Conservation (phyloP, 192 early-diverging fungal species). For the Jimgerdemannia flammicorona region DNA sequence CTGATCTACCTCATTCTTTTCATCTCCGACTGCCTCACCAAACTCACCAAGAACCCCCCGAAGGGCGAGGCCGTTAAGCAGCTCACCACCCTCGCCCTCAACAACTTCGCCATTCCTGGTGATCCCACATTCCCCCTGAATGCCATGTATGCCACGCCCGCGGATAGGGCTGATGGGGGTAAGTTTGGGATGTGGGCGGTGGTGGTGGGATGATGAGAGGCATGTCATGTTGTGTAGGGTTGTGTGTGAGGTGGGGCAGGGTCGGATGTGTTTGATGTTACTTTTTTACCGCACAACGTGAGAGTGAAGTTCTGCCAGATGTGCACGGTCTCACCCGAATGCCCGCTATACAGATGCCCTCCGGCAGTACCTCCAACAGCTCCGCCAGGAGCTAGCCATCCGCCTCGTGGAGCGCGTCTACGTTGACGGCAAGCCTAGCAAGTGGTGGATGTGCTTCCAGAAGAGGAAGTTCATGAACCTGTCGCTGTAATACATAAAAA, state of each 20-base stretch:
- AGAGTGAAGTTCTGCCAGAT: too few species aligned
- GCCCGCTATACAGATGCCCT: slow-evolving; percentile 53
- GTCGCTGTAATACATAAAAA: slow-evolving; percentile 55
- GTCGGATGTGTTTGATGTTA: too few species aligned
- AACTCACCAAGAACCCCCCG: slow-evolving; percentile 57
- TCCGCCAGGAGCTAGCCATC: slow-evolving; percentile 83
- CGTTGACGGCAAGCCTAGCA: slow-evolving; percentile 80
- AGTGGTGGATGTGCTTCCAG: slow-evolving; percentile 99
- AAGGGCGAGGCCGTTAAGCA: slow-evolving; percentile 74
- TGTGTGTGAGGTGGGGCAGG: neutral
- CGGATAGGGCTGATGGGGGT: slow-evolving; percentile 73
- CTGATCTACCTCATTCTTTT: slow-evolving; percentile 94
- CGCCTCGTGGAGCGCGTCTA: slow-evolving; percentile 79
- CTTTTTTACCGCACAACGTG: too few species aligned
- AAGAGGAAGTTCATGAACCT: slow-evolving; percentile 99
- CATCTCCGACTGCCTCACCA: slow-evolving; percentile 79
- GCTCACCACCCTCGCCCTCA: slow-evolving; percentile 83
- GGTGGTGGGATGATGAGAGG: too few species aligned
- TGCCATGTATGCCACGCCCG: slow-evolving; percentile 74
- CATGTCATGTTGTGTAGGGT: neutral
- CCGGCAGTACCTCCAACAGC: slow-evolving; percentile 83
- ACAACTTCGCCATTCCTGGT: slow-evolving; percentile 90
- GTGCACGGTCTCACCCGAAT: too few species aligned
- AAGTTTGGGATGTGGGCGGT: too few species aligned
- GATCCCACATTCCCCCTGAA: slow-evolving; percentile 94